Evolutionary conservation across 177 flowering plant species (phyloP).

Genomic region (Telopea speciosissima): DNA sequence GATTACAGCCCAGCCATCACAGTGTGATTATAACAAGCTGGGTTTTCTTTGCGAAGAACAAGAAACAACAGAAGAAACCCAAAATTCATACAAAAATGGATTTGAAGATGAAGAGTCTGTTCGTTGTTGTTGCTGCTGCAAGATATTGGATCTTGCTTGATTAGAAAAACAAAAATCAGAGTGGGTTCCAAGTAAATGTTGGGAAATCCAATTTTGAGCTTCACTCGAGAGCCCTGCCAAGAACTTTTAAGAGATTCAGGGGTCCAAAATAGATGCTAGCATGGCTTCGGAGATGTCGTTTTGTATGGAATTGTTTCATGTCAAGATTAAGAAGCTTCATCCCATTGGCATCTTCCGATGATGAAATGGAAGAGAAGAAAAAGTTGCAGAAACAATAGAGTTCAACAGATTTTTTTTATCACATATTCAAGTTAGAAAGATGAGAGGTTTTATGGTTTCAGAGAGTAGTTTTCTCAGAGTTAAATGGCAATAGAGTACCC

Average conservation of each 20-base stretch:
- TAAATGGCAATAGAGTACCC: conserved; percentile 79
- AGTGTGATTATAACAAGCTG: too few species aligned
- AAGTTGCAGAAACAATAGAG: conserved; percentile 16
- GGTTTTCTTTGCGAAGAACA: too few species aligned
- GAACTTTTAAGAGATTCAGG: conserved; percentile 10
- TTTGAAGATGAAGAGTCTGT: conserved; percentile 11
- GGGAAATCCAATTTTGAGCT: conserved; percentile 31
- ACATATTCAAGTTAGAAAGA: conserved; percentile 61
- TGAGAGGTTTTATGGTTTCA: conserved; percentile 76
- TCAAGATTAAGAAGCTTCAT: conserved; percentile 26
- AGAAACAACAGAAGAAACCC: too few species aligned
- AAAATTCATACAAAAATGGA: too few species aligned
- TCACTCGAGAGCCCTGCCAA: conserved; percentile 15
- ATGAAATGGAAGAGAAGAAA: conserved; percentile 29
- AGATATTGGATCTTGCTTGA: conserved; percentile 61
- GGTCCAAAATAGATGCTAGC: conserved; percentile 20
- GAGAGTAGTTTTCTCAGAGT: conserved; percentile 84
- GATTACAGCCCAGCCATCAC: too few species aligned
- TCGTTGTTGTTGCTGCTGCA: conserved; percentile 6
- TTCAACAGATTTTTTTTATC: conserved; percentile 56
- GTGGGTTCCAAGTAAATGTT: conserved; percentile 54
- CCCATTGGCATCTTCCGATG: conserved; percentile 28
- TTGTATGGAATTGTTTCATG: too few species aligned
- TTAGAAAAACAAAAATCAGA: conserved; percentile 48
- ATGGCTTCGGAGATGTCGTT: conserved; percentile 21